These are phyloP conservation scores for Ustilago xerochloae DNA, from an alignment of 1,284 basidiomycete genomes.

Conservation along the genomic window DNA sequence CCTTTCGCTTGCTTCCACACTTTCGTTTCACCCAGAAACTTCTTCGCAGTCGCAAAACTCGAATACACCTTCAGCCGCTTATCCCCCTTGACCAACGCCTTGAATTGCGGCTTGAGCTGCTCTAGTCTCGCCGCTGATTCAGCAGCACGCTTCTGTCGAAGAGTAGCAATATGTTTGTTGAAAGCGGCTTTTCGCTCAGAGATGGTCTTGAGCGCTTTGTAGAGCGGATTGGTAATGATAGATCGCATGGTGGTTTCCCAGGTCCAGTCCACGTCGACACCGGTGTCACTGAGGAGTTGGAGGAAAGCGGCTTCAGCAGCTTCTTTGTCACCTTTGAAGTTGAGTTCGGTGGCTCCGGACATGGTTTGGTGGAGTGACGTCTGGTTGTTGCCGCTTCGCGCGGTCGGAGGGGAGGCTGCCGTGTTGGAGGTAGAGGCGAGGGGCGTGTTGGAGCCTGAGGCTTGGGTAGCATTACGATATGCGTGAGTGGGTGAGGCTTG, in stretches of 20 bases:
- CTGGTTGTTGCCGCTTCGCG: background rate
- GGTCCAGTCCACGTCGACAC: slow-evolving; percentile 89
- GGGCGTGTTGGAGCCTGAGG: slow-evolving; percentile 33
- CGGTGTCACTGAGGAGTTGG: slow-evolving; percentile 85
- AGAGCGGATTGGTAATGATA: slow-evolving; percentile 96
- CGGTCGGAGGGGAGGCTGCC: background rate
- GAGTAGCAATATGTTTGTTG: slow-evolving; percentile 67
- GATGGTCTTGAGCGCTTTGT: slow-evolving; percentile 90
- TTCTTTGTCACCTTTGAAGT: slow-evolving; percentile 78
- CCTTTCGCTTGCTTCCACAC: slow-evolving; percentile 40
- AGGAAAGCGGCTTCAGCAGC: slow-evolving; percentile 95
- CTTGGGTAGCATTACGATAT: background rate
- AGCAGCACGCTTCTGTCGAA: slow-evolving; percentile 50
- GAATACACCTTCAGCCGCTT: slow-evolving; percentile 55
- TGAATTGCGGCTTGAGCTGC: slow-evolving; percentile 49
- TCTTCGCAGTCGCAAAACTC: slow-evolving; percentile 53
- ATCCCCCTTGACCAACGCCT: slow-evolving; percentile 24
- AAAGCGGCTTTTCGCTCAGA: slow-evolving; percentile 92
- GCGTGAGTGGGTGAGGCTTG: slow-evolving; percentile 7
- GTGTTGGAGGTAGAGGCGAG: slow-evolving; percentile 4
- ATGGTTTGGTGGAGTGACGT: too few relatives aligned
- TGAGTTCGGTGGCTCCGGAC: slow-evolving; percentile 31
- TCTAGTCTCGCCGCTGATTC: slow-evolving; percentile 39
- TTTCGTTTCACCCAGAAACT: slow-evolving; percentile 21
- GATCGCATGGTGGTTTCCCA: slow-evolving; percentile 99